A percentile compares a stretch with the other conserved stretches of the same genome.
These are phyloP conservation scores for Xanthoconium stramineum DNA, from an alignment of 768 basidiomycete genomes.

Conservation along the genomic window DNA sequence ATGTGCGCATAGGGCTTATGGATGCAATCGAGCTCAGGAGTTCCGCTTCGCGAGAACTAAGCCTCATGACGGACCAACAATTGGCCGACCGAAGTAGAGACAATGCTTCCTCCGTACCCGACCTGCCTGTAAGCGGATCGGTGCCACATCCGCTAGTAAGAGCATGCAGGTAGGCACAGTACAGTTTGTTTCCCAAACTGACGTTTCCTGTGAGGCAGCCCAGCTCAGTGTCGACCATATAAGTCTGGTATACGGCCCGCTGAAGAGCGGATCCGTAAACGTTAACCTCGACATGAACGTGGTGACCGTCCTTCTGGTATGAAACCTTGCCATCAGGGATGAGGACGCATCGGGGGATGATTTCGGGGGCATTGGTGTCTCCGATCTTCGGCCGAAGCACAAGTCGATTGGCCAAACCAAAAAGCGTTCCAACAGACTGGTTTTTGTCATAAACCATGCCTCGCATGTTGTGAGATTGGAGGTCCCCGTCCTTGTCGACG, in stretches of 20 bases:
- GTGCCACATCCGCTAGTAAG: slow-evolving; percentile 39
- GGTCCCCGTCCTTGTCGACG: neutral
- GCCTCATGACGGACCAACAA: slow-evolving; percentile 39
- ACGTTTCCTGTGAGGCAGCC: slow-evolving; percentile 28
- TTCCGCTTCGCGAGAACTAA: slow-evolving; percentile 26
- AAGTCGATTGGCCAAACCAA: slow-evolving; percentile 40
- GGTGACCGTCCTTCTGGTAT: slow-evolving; percentile 7
- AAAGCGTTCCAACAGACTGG: slow-evolving; percentile 43
- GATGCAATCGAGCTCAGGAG: slow-evolving; percentile 33
- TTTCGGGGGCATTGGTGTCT: neutral
- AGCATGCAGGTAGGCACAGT: slow-evolving; percentile 43
- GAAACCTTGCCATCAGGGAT: slow-evolving; percentile 37
- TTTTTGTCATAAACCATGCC: slow-evolving; percentile 39
- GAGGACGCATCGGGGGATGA: slow-evolving; percentile 29
- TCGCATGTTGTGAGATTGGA: slow-evolving; percentile 41
- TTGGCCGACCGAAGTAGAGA: slow-evolving; percentile 36
- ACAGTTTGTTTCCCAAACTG: slow-evolving; percentile 31
- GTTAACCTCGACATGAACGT: slow-evolving; percentile 17
- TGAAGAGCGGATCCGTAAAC: neutral
- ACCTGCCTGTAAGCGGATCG: slow-evolving; percentile 43
- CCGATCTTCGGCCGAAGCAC: slow-evolving; percentile 34
- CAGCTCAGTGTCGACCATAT: slow-evolving; percentile 29
- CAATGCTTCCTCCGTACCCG: slow-evolving; percentile 45
- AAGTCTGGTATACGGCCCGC: slow-evolving; percentile 26
- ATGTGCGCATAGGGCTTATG: slow-evolving; percentile 35